Conservation (phyloP, 352 stramenopile species). For the Pythium coloratum region DNA sequence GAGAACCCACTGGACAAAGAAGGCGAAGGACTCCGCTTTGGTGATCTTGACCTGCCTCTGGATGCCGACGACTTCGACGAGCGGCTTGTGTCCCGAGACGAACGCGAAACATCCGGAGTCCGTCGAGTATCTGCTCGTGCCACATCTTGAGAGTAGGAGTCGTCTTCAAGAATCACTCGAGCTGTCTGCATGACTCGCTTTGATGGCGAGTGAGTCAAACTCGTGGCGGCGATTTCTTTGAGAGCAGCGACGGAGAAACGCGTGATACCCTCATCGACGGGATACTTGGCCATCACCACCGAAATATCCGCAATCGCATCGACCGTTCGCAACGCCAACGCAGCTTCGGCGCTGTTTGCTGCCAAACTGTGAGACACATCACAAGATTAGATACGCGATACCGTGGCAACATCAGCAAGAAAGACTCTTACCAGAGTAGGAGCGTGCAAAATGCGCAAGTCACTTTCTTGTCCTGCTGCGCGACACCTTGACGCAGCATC, state of each 20-base stretch:
- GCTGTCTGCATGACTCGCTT: slow-evolving; percentile 64
- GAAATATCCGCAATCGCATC: slow-evolving; percentile 68
- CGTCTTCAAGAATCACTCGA: slow-evolving; percentile 63
- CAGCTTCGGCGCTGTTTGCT: slow-evolving; percentile 43
- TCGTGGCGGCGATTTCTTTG: slow-evolving; percentile 58
- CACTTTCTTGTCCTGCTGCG: slow-evolving; percentile 74
- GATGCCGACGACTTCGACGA: slow-evolving; percentile 21
- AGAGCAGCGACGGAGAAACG: slow-evolving; percentile 59
- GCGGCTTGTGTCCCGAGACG: slow-evolving; percentile 1
- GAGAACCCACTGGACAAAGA: slow-evolving; percentile 21
- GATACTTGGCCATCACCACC: slow-evolving; percentile 73
- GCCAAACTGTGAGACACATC: slow-evolving; percentile 35
- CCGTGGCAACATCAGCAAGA: background rate
- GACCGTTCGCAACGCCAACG: slow-evolving; percentile 43
- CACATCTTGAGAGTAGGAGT: slow-evolving; percentile 20
- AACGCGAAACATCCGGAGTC: slow-evolving; percentile 12
- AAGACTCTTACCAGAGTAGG: slow-evolving; percentile 53
- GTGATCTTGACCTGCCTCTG: slow-evolving; percentile 34
- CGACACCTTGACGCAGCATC: slow-evolving; percentile 56
- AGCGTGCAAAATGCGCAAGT: slow-evolving; percentile 62
- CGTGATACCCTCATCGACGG: slow-evolving; percentile 69
- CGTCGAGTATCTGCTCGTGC: background rate
- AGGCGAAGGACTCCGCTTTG: slow-evolving; percentile 28
- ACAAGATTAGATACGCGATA: background rate
- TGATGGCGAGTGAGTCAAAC: slow-evolving; percentile 56